phyloP scores from a whole-genome alignment of 495 filamentous ascomycete genomes.

The Thermochaetoides thermophila region DNA sequence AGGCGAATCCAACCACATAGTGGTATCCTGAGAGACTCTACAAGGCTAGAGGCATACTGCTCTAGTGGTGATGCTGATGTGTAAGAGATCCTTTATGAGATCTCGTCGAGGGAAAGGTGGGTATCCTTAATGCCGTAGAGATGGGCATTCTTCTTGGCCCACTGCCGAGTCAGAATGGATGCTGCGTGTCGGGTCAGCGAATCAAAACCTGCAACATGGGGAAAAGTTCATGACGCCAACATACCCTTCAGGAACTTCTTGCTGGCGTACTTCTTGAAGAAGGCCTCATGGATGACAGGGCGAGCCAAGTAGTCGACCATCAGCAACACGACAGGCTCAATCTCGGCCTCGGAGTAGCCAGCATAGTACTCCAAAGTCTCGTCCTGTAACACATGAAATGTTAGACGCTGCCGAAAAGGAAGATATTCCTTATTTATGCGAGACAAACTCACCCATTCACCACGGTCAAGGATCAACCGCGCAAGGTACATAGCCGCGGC shows the following conservation, averaged over 20 bases:
- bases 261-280: slow-evolving; percentile 98
- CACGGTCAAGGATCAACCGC: slow-evolving; percentile 73
- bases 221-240: no score
- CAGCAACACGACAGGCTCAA: slow-evolving; percentile 77
- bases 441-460: slow-evolving; percentile 60
- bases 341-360: slow-evolving; percentile 83
- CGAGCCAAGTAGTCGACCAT: slow-evolving; percentile 91
- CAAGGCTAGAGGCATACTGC: slow-evolving; percentile 4
- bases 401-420: background rate
- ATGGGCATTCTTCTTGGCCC: slow-evolving; percentile 66
- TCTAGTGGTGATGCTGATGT: slow-evolving; percentile 1
- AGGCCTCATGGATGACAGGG: slow-evolving; percentile 84
- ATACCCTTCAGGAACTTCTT: slow-evolving; percentile 96
- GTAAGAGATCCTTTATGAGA: slow-evolving; percentile 13
- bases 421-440: background rate
- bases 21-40: slow-evolving; percentile 15
- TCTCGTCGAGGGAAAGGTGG: slow-evolving; percentile 27
- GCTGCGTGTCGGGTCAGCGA: slow-evolving; percentile 36
- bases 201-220: slow-evolving; percentile 10
- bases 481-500: slow-evolving; percentile 92
- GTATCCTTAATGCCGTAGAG: slow-evolving; percentile 28
- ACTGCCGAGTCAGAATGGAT: slow-evolving; percentile 78
- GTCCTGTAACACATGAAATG: slow-evolving; percentile 37
- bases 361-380: slow-evolving; percentile 82
- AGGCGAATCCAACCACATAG: slow-evolving; percentile 18